A percentile compares a stretch with the other conserved stretches of the same genome.
These are phyloP conservation scores for Suillus lakei DNA, from an alignment of 768 basidiomycete species.

Conservation along the genomic window DNA sequence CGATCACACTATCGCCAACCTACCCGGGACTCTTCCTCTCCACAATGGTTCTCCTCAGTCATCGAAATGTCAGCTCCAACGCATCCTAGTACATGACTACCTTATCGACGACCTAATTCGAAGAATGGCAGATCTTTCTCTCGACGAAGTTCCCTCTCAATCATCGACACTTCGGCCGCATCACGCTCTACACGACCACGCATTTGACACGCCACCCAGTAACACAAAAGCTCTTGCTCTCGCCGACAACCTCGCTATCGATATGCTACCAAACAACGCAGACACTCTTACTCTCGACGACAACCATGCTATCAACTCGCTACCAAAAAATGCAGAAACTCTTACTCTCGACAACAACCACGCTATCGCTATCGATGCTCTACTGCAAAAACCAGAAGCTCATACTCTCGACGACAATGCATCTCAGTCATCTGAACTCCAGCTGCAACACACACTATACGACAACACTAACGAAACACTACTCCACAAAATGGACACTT, in stretches of 20 bases:
- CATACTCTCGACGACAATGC: not conserved
- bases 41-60: not conserved
- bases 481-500: not conserved
- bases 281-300: not conserved
- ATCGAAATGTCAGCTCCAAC: not conserved
- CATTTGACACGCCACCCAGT: not conserved
- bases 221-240: not conserved
- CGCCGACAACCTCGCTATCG: not conserved
- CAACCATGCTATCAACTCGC: too few relatives aligned
- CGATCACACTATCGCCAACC: not conserved
- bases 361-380: not conserved
- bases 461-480: not conserved
- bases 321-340: too few relatives aligned
- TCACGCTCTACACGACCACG: not conserved
- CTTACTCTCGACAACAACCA: too few relatives aligned
- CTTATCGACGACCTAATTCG: too few relatives aligned
- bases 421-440: not conserved
- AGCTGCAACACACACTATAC: not conserved
- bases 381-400: not conserved
- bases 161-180: not conserved
- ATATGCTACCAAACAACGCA: not conserved
- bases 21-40: too few relatives aligned
- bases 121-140: too few relatives aligned
- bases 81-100: not conserved
- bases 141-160: not conserved